Evolutionary conservation across 2,329 filamentous ascomycete species (phyloP), one percentile per base, ranked within the genome.

Genomic region (Epichloe festucae): DNA sequence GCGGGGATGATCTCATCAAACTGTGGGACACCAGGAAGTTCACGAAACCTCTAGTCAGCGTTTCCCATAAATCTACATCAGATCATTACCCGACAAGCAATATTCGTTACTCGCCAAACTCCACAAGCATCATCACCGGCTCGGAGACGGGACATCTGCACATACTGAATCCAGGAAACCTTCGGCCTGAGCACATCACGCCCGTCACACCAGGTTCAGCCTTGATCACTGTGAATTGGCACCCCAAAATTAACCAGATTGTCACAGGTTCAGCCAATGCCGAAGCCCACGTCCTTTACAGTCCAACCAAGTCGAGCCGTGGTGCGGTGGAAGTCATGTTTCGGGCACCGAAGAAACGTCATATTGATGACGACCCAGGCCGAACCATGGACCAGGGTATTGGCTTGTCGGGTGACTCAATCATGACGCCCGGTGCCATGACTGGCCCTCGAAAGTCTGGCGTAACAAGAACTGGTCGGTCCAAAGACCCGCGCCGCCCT

Each of bases 21-120:
- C 76, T 96, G 2, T 98, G 93, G 93, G 93, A 98, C 65, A 94
- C 85, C 3, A 82, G 93, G 53, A 97, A 96, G 63, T 95, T 98
- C 74, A 97, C 93, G 65, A 76, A 85, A 52, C 89, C 93, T 4
- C 77, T 98, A 14, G 87, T 89, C 46, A 87, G 83, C 1, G 81
- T 88, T 15, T 72, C 83, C 5, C 89, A 95, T 66, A 69, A 79
- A 1, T 95, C 91, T 1, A 95, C 87, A 14, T 91, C 89, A 1
- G 82, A 84, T 53, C 83, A 89, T 61, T 95, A 87, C 64, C 80
- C 87, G 0, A 90, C 87, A 54, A 85, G 82, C 50, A 95, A 89
- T 63, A 95, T 98, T 63, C 79, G 80, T 56, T 98, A 97, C 71
- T 87, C 89, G 34, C 90, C 91, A 4, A 87, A 83, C 57, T 85